Percentiles rank a stretch among this genome's conserved stretches.
Evolutionary conservation across 2,329 filamentous ascomycete species (phyloP).

Genomic region (Neophaeococcomyces aloes): DNA sequence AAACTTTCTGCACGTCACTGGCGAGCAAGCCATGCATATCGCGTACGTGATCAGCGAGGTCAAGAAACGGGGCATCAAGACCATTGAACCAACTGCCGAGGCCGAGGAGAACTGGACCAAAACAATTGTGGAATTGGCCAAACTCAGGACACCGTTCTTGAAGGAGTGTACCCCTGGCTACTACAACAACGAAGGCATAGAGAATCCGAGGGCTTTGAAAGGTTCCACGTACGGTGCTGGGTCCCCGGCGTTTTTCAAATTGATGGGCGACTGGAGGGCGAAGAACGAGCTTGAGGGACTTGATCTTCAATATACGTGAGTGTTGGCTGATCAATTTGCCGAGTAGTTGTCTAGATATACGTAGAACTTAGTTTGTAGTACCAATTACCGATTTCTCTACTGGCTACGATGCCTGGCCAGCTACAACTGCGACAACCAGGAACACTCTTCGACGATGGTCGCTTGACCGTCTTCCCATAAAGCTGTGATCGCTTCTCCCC

Average conservation of each 20-base stretch:
- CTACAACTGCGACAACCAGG: no score
- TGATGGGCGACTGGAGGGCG: slow-evolving; percentile 13
- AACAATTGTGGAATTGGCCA: slow-evolving; percentile 10
- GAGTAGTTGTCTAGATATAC: no score
- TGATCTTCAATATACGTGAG: slow-evolving; percentile 4
- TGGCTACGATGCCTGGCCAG: no score
- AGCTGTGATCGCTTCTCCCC: no score
- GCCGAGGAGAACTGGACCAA: slow-evolving; percentile 15
- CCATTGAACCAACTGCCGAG: slow-evolving; percentile 13
- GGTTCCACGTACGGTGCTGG: slow-evolving; percentile 15
- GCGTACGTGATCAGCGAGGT: slow-evolving; percentile 13
- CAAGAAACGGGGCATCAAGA: slow-evolving; percentile 8
- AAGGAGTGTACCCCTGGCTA: slow-evolving; percentile 16
- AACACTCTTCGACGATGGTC: no score
- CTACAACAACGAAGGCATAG: slow-evolving; percentile 14
- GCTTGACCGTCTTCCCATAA: no score
- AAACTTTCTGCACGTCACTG: slow-evolving; percentile 15
- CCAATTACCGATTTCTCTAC: no score
- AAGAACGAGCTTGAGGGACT: slow-evolving; percentile 13
- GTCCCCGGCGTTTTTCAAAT: slow-evolving; percentile 9
- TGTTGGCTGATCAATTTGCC: no score
- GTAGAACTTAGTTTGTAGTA: no score
- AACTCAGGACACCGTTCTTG: slow-evolving; percentile 9
- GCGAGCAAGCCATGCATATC: slow-evolving; percentile 14
- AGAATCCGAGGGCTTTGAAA: neutral